A percentile compares a stretch with the other conserved stretches of the same genome.
Evolutionary conservation across 2,329 filamentous ascomycete genomes (phyloP).

Genomic region (Fusarium cyanostomum): DNA sequence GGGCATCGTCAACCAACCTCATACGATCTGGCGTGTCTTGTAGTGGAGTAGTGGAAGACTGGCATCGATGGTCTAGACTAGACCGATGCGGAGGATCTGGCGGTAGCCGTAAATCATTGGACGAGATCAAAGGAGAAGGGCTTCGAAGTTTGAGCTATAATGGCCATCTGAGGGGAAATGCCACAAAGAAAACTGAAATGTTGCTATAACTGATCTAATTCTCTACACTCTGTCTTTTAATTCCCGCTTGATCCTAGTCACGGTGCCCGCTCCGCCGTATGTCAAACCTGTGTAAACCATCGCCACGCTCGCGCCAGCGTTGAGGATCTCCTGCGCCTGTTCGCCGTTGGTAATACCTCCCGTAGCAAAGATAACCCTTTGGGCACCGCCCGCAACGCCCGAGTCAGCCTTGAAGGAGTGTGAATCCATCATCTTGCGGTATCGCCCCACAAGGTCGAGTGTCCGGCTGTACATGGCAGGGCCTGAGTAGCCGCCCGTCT

Average conservation of each 20-base stretch:
- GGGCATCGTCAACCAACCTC: conserved; percentile 17
- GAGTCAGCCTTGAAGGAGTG: conserved; percentile 47
- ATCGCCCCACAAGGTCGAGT: conserved; percentile 79
- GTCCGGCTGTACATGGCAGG: conserved; percentile 88
- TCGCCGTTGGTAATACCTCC: conserved; percentile 91
- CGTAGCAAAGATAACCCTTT: conserved; percentile 91
- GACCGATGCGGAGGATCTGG: conserved; percentile 2
- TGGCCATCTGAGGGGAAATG: not conserved
- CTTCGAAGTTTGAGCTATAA: not conserved
- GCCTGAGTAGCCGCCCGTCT: conserved; percentile 90
- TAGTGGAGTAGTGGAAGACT: not conserved
- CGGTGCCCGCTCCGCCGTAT: conserved; percentile 71
- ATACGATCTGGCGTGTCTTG: conserved; percentile 23
- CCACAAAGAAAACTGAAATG: conserved; percentile 35
- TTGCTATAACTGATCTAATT: conserved; percentile 35
- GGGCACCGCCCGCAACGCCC: conserved; percentile 49
- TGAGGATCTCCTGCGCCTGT: conserved; percentile 82
- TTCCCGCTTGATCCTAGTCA: conserved; percentile 72
- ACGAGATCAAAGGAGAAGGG: not conserved
- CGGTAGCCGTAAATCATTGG: not conserved
- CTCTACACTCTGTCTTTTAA: conserved; percentile 58
- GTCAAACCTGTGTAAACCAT: conserved; percentile 87
- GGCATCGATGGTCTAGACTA: not conserved
- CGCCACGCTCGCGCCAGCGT: conserved; percentile 88
- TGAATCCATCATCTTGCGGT: conserved; percentile 74